phyloP scores from a whole-genome alignment of 192 early-diverging fungal species.

The Umbelopsis ramanniana region DNA sequence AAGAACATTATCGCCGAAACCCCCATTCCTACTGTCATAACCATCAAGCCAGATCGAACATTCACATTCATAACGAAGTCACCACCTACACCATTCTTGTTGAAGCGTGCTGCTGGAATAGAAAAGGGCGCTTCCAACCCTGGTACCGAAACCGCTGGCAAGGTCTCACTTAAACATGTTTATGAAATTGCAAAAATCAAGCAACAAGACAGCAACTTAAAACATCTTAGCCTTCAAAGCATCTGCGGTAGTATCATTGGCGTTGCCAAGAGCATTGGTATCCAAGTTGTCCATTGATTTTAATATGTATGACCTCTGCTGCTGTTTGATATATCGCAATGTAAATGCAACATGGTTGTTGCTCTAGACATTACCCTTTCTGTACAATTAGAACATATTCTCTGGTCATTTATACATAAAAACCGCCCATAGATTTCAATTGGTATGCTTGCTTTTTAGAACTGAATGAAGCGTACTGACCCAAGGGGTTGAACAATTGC shows the following conservation, averaged over 20 bases:
- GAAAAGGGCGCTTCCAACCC: slow-evolving; percentile 85
- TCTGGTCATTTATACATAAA: slow-evolving; percentile 24
- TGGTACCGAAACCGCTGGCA: slow-evolving; percentile 76
- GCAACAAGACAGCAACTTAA: slow-evolving; percentile 76
- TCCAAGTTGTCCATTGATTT: slow-evolving; percentile 78
- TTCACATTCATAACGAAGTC: slow-evolving; percentile 89
- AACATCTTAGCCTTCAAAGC: slow-evolving; percentile 67
- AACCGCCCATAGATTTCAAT: slow-evolving; percentile 8
- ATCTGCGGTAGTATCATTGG: slow-evolving; percentile 78
- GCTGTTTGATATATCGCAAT: background rate
- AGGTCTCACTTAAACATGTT: slow-evolving; percentile 89
- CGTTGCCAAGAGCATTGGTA: slow-evolving; percentile 80
- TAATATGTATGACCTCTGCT: background rate
- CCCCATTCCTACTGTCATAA: slow-evolving; percentile 84
- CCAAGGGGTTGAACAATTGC: too few species aligned
- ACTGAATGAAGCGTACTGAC: background rate
- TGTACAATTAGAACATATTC: slow-evolving; percentile 20
- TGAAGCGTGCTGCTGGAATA: slow-evolving; percentile 86
- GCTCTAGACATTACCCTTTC: slow-evolving; percentile 22
- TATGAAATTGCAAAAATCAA: slow-evolving; percentile 96
- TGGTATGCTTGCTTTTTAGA: background rate
- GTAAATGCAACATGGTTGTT: slow-evolving; percentile 7
- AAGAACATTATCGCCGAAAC: slow-evolving; percentile 80
- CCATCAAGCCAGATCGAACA: slow-evolving; percentile 87
- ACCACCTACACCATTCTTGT: slow-evolving; percentile 88